These are phyloP conservation scores for Coemansia sp. DNA, from an alignment of 192 early-diverging fungal species.

Conservation along the genomic window DNA sequence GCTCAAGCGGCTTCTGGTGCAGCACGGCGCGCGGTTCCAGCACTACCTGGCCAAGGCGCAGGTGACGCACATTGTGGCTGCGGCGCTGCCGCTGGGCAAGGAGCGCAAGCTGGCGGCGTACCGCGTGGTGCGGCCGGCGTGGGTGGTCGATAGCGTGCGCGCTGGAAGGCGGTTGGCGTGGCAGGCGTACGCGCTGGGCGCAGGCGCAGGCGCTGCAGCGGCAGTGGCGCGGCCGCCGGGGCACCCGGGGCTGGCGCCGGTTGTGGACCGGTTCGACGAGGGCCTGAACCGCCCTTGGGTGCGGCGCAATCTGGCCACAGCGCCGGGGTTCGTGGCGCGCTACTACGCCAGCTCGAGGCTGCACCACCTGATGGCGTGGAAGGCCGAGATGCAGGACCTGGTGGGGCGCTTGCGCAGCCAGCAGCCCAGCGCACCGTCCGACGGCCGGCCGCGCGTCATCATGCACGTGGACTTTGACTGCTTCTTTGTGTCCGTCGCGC, in stretches of 20 bases:
- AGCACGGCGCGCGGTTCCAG: conserved; percentile 55
- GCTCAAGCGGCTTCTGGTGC: conserved; percentile 53
- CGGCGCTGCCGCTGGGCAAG: conserved; percentile 63
- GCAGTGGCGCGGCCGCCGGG: too few relatives aligned
- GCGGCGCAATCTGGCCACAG: conserved; percentile 39
- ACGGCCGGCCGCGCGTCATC: conserved; percentile 29
- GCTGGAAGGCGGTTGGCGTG: conserved; percentile 62
- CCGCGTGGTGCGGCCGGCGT: conserved; percentile 67
- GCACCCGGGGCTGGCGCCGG: background rate
- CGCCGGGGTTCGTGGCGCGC: conserved; percentile 57
- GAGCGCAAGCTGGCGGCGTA: conserved; percentile 64
- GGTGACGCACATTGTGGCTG: conserved; percentile 68
- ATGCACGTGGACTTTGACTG: conserved; percentile 95
- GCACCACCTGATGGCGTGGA: conserved; percentile 79
- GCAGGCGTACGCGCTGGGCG: conserved; percentile 53
- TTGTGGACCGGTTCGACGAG: conserved; percentile 37
- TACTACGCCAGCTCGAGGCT: conserved; percentile 71
- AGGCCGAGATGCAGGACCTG: conserved; percentile 70
- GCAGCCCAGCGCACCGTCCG: background rate
- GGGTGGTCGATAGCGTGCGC: conserved; percentile 73
- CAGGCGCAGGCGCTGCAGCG: too few relatives aligned
- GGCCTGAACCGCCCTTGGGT: conserved; percentile 41
- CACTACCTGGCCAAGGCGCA: conserved; percentile 58
- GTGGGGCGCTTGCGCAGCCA: conserved; percentile 22
- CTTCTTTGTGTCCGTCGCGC: conserved; percentile 85